Percentiles rank a stretch among this genome's conserved stretches.
Evolutionary conservation across 495 filamentous ascomycete species (phyloP).

Genomic region (Arthonia radiata): DNA sequence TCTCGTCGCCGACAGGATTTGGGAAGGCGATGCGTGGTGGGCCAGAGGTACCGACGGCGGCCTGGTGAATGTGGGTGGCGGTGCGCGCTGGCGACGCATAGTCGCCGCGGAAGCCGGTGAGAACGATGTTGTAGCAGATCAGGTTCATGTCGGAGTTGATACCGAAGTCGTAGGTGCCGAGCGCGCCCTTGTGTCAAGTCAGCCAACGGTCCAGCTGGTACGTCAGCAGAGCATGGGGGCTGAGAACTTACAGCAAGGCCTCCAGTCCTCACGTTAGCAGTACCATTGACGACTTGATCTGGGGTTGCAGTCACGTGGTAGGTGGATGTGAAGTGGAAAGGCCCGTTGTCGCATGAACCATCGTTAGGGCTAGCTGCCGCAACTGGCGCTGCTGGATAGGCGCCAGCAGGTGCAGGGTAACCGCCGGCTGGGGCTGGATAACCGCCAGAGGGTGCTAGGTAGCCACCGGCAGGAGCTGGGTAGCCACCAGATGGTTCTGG

Average conservation of each 20-base stretch:
- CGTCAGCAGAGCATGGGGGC: too few species aligned
- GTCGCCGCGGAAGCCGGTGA: constrained; percentile 13
- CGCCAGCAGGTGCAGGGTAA: too few species aligned
- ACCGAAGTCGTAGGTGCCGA: constrained; percentile 16
- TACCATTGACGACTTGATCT: constrained; percentile 16
- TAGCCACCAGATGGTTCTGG: too few species aligned
- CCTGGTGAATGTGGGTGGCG: constrained; percentile 21
- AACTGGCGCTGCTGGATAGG: too few species aligned
- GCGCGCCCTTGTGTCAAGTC: constrained; percentile 10
- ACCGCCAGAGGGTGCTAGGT: too few species aligned
- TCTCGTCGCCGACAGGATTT: constrained; percentile 12
- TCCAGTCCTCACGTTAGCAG: too few species aligned
- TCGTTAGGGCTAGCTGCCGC: too few species aligned
- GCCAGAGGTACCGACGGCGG: constrained; percentile 9
- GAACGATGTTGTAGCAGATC: constrained; percentile 19
- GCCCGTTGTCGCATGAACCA: background rate
- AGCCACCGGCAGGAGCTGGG: too few species aligned
- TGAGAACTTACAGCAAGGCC: too few species aligned
- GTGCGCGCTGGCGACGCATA: constrained; percentile 15
- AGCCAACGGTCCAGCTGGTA: constrained; percentile 11
- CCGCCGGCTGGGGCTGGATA: too few species aligned
- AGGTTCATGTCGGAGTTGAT: constrained; percentile 15
- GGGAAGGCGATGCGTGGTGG: constrained; percentile 19
- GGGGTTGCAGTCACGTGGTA: constrained; percentile 15
- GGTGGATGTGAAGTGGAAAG: constrained; percentile 16